Evolutionary conservation across 2,329 filamentous ascomycete genomes (phyloP), one percentile per base, ranked within the genome.

Genomic region (Ceratocystis destructans): DNA sequence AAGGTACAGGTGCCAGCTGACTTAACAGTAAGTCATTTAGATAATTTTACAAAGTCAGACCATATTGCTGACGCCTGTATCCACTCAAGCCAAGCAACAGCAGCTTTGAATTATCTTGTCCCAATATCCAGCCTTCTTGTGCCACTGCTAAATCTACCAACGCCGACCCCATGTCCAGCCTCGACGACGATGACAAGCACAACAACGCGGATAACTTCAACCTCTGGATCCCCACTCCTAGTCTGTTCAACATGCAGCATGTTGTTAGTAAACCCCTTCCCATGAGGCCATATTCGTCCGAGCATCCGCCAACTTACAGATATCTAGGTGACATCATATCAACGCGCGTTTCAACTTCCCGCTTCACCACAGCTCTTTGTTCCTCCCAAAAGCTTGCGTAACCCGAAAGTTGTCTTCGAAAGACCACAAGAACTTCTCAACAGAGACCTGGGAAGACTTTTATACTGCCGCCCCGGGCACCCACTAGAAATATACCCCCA

Each of bases 181-280:
- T 37, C 20, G 22, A 25, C 55, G 12, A 59, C 55, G 12, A 59
- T 37, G 31, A 37, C 55, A 5, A 7, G 1, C 5, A 31, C n/a
- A 33, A 4, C 28, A 37, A 59, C 31, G n/a, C n/a, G 28, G 55
- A 59, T n/a, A 31, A 22, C 55, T 8, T 59, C 28, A 59, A 37
- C 55, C 31, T 33, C 25, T 59, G 55, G 55, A 59, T 59, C 12
- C 55, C 55, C 22, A 59, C 55, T 1, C 55, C 55, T 20, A 59
- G 55, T 8, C 31, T 59, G 28, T 59, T 59, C 55, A 59, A 59
- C 6, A 59, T 59, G 55, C 55, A 59, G 3, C 55, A 59, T 37
- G 55, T 59, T 5, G 55, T 59, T 4, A 53, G 48, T 10, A 4
- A 53, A 37, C 31, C n/a, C 10, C 7, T 4, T 59, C 1, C 10